Evolutionary conservation across 345 rosid genomes (phyloP), one percentile per base, ranked within the genome.

Genomic region (Euphorbia lathyris): DNA sequence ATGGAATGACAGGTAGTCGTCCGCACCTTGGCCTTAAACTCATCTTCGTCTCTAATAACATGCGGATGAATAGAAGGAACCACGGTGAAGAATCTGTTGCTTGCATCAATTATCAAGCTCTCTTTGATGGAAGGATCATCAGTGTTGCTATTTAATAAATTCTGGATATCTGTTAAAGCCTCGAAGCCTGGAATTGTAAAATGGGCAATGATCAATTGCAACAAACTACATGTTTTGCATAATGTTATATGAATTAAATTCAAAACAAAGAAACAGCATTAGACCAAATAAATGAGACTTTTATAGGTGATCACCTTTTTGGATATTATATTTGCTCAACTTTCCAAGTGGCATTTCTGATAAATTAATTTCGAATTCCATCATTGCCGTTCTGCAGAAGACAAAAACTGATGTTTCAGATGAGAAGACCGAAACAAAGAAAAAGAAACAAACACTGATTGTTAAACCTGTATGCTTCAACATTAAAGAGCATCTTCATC

Each of bases 341-440:
- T 92, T 95, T 80, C 98, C 99, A 70, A 90, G 99, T 14, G 98
- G 98, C 98, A 92, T 95, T 88, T 92, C 99, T 48, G 91, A 84
- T 97, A 92, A 87, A 72, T 95, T 95, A 76, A 92, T 95, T 83
- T 92, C 87, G 70, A 90, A 95, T 82, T 92, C 99, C 98, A 87
- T 85, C 99, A 90, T 92, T 72, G 99, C 97, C 81, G 90, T 86
- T 84, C 97, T 95, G 87, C 77, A 78, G 52, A 78, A 73, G 25
- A 64, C 71, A 76, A 74, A 55, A 75, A 70, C 38, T 67, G 16
- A 58, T 52, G 51, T 47, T 71, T 74, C 36, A 76, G 64, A 69
- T 13, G 70, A 36, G 61, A 64, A 53, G 43, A 45, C 60, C 36
- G 29, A 16, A 20, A 66, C 42, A 69, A 51, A 60, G 10, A 22